These are phyloP conservation scores for barley (Hordeum vulgare) DNA, from an alignment of 176 grass and related monocot species.

Conservation along the genomic window MorexV3_pseudomolecules_assembly NC_058519.1:564992949-564993448, in stretches of 20 bases:
- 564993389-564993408: not conserved
- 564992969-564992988: not conserved
- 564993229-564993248: not conserved
- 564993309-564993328: slow-evolving; percentile 4
- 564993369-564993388: not conserved
- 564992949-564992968: slow-evolving; percentile 87
- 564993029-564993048: too few relatives aligned
- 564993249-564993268: not conserved
- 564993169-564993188: slow-evolving; percentile 14
- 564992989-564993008: too few relatives aligned
- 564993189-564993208: not conserved
- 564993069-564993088: slow-evolving; percentile 88
- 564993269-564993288: too few relatives aligned
- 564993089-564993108: slow-evolving; percentile 70
- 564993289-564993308: too few relatives aligned
- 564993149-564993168: slow-evolving; percentile 73
- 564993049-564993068: too few relatives aligned
- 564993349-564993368: not conserved
- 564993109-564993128: slow-evolving; percentile 72
- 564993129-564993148: slow-evolving; percentile 79
- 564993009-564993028: too few relatives aligned
- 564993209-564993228: not conserved
- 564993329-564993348: not conserved
- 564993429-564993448: not conserved
- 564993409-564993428: not conserved